A percentile compares a stretch with the other conserved stretches of the same genome.
Evolutionary conservation across 176 grass and related monocot species (phyloP).

Genomic region (Phoenix dactylifera): DNA sequence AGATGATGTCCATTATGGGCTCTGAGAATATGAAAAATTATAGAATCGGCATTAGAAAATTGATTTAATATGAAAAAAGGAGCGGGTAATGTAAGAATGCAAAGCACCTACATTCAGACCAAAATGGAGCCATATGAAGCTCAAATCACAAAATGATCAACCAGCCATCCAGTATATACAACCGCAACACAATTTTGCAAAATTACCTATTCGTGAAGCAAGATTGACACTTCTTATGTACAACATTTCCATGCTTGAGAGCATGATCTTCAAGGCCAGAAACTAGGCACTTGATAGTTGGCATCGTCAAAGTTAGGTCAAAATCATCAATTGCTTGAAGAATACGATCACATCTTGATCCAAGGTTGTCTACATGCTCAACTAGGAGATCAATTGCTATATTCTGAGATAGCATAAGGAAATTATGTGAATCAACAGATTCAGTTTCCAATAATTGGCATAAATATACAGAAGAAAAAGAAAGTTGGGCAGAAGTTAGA

Average conservation of each 20-base stretch:
- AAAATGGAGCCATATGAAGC: too few relatives aligned
- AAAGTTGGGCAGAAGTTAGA: background rate
- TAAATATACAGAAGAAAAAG: conserved; percentile 11
- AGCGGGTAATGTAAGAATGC: too few relatives aligned
- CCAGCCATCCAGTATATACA: too few relatives aligned
- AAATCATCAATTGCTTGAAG: conserved; percentile 37
- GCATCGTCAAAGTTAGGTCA: conserved; percentile 24
- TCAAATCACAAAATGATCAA: too few relatives aligned
- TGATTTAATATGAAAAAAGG: too few relatives aligned
- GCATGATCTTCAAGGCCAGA: conserved; percentile 48
- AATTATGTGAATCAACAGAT: conserved; percentile 7
- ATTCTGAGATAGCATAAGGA: conserved; percentile 33
- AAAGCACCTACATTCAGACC: too few relatives aligned
- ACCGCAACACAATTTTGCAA: too few relatives aligned
- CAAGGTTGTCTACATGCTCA: conserved; percentile 29
- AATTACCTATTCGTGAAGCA: conserved; percentile 44
- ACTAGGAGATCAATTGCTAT: conserved; percentile 42
- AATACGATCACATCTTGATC: conserved; percentile 28
- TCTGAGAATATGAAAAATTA: too few relatives aligned
- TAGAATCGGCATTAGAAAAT: too few relatives aligned
- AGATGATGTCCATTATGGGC: too few relatives aligned
- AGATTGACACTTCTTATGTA: conserved; percentile 32
- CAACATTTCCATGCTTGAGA: conserved; percentile 43
- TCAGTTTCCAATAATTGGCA: conserved; percentile 7
- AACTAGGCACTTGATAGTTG: conserved; percentile 38